phyloP scores from a whole-genome alignment of 78 protist genomes.

The Bodo saltans region DNA sequence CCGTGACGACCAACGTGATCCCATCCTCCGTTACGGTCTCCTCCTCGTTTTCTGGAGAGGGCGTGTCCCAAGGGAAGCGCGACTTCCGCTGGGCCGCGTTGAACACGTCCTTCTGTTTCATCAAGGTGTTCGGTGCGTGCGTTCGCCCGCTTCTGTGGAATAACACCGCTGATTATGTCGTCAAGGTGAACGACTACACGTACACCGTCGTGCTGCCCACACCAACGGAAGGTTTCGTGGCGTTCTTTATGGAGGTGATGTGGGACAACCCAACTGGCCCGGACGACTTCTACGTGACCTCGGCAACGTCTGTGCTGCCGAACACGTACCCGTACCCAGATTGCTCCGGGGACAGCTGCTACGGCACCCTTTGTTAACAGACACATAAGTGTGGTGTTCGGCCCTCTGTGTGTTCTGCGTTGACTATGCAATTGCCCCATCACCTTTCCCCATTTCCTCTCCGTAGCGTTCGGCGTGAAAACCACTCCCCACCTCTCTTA shows the following conservation, averaged over 20 bases:
- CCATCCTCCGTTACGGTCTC: neutral
- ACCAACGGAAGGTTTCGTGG: conserved; percentile 4
- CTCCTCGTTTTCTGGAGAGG: neutral
- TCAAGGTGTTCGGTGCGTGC: neutral
- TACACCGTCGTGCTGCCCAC: neutral
- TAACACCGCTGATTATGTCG: neutral
- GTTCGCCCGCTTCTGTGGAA: conserved; percentile 20
- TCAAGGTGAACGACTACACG: neutral
- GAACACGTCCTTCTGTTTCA: neutral
- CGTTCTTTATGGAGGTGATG: conserved; percentile 3
- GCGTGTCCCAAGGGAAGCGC: neutral
- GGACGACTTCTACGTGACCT: conserved; percentile 15
- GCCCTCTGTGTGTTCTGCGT: too few species aligned
- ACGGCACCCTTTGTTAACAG: conserved; percentile 4
- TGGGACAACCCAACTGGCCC: neutral
- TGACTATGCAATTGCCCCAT: too few species aligned
- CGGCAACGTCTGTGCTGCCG: conserved; percentile 24
- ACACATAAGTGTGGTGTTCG: too few species aligned
- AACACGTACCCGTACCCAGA: conserved; percentile 17
- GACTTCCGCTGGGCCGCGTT: conserved; percentile 27
- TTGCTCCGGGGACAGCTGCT: conserved; percentile 9
- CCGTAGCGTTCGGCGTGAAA: too few species aligned
- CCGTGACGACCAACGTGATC: neutral
- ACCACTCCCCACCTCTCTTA: too few species aligned
- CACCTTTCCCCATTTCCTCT: too few species aligned